Base-by-base conservation (phyloP, 768 basidiomycete genomes). In the Collybiopsis confluens region DNA sequence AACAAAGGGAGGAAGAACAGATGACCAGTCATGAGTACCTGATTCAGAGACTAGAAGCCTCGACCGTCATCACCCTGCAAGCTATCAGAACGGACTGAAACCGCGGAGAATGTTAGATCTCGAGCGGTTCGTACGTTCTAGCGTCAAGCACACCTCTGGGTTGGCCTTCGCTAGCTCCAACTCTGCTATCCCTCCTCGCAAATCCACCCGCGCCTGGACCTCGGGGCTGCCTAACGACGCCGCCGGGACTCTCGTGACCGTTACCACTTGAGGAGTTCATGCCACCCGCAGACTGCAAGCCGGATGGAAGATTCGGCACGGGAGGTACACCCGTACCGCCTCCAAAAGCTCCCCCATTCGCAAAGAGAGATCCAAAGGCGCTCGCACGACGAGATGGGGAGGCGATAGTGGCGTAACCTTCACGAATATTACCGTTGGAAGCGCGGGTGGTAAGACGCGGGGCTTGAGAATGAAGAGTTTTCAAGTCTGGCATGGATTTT, bases 401-500 rank as follows among this genome's bases (percentile, higher is more conserved):
- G 27, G 88, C 87, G 54, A 92, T 90, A 33, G 91, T 92, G 16
- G 89, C 90, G 69, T 90, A 93, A 26, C 89, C 90, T 66, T 82
- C 80, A 40, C 91, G 85, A 54, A 93, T 92, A 65, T 93, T 93
- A 53, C 90, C 90, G 66, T 92, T 93, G 44, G 90, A 93, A 16
- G 90, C 78, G 56, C 90, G 87, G 15, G 87, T 86, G 54, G 73
- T 82, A 44, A 93, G 79, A 48, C 90, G 86, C 30, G 89, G 90
- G 1, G 86, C 85, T 62, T 86, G 83, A 16, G 85, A 76, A 56
- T 91, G 90, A 58, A 92, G 70, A 15, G 88, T 88, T 73, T 91
- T 91, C 83, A 98, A 85, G 70, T 98, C 93, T 2, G 97, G 97
- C 97, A 98, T 98, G 21, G 93, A 96, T 73, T 97, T 97, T 78